phyloP scores from a whole-genome alignment of 768 basidiomycete genomes.

The Candolleomyces aberdarensis region DNA sequence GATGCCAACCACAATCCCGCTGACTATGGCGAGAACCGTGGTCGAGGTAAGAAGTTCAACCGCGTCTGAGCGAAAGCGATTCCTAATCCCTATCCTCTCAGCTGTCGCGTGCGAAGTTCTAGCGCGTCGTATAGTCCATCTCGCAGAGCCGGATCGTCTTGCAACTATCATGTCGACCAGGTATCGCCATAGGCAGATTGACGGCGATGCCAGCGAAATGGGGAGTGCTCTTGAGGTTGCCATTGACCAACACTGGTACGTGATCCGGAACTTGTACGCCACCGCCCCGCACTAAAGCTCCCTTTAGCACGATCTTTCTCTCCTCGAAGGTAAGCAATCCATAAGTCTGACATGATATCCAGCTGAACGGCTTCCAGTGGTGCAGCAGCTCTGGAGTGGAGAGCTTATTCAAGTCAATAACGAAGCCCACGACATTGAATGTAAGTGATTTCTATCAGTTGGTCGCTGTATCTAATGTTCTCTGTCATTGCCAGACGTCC shows the following conservation, averaged over 20 bases:
- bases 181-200: constrained; percentile 64
- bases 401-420: constrained; percentile 78
- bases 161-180: constrained; percentile 74
- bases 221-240: constrained; percentile 83
- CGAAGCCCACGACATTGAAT: constrained; percentile 74
- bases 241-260: constrained; percentile 87
- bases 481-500: constrained; percentile 48
- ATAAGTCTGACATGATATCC: not conserved
- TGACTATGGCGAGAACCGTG: constrained; percentile 82
- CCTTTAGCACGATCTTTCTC: constrained; percentile 69
- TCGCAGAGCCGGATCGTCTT: constrained; percentile 58
- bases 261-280: not conserved
- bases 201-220: constrained; percentile 74
- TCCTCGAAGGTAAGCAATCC: constrained; percentile 64
- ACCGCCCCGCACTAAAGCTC: not conserved
- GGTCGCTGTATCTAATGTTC: not conserved
- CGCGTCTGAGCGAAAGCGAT: constrained; percentile 2
- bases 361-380: constrained; percentile 45
- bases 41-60: constrained; percentile 54
- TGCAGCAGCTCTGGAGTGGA: constrained; percentile 80
- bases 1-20: constrained; percentile 82
- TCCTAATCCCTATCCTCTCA: constrained; percentile 20
- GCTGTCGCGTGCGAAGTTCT: constrained; percentile 83
- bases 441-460: constrained; percentile 33
- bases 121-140: constrained; percentile 77